These are phyloP conservation scores for Hypericum androsaemum DNA, from an alignment of 345 rosid species.

Conservation along the genomic window DNA sequence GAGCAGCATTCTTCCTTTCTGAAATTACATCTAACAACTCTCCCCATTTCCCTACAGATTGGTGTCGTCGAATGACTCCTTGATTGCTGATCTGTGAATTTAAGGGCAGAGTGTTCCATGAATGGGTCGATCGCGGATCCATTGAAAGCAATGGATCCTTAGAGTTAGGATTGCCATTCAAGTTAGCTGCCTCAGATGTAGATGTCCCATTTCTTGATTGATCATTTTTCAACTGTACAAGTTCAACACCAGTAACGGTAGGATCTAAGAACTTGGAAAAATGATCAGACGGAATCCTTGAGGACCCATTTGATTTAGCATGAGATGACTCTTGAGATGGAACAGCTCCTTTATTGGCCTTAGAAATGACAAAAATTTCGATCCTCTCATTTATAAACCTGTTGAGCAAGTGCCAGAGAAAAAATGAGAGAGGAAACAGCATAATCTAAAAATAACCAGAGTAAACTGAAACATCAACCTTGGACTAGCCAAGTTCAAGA, in stretches of 20 bases:
- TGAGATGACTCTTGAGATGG: constrained; percentile 45
- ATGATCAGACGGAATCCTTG: constrained; percentile 54
- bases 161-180: constrained; percentile 30
- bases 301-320: constrained; percentile 43
- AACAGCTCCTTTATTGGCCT: constrained; percentile 39
- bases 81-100: constrained; percentile 36
- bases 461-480: constrained; percentile 35
- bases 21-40: constrained; percentile 70
- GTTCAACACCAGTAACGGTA: constrained; percentile 83
- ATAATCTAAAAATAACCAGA: background rate
- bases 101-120: constrained; percentile 58
- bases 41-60: constrained; percentile 68
- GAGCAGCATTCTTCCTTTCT: constrained; percentile 72
- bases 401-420: constrained; percentile 16
- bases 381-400: constrained; percentile 95
- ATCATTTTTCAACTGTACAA: constrained; percentile 63
- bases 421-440: constrained; percentile 12
- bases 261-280: constrained; percentile 71
- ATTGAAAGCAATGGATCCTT: constrained; percentile 92
- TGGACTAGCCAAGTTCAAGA: constrained; percentile 80
- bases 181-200: constrained; percentile 29
- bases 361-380: constrained; percentile 59
- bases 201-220: constrained; percentile 28
- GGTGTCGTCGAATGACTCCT: constrained; percentile 33
- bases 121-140: constrained; percentile 61